Percentiles rank a stretch among this genome's conserved stretches.
These are phyloP conservation scores for Lecanicillium sp. DNA, from an alignment of 2,329 filamentous ascomycete genomes.

Conservation along the genomic window DNA sequence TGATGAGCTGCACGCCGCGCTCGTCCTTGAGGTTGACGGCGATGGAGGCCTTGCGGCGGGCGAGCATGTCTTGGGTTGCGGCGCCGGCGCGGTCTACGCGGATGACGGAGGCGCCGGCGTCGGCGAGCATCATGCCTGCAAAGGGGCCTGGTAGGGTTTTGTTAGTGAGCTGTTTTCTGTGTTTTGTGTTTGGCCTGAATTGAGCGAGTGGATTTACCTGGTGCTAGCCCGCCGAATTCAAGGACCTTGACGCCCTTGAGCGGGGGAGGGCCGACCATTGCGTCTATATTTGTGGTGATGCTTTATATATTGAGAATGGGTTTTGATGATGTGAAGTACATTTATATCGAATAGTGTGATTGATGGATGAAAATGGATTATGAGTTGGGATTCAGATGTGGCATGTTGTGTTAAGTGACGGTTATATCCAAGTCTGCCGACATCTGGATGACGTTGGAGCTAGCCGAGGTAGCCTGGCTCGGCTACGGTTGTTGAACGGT, in stretches of 20 bases:
- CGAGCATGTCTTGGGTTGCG: constrained; percentile 57
- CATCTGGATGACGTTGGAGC: too few relatives aligned
- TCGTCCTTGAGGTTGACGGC: constrained; percentile 69
- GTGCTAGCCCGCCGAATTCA: constrained; percentile 55
- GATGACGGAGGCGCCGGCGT: constrained; percentile 81
- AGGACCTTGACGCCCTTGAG: constrained; percentile 48
- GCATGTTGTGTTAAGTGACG: too few relatives aligned
- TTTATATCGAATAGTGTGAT: neutral
- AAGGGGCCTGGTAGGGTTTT: constrained; percentile 58
- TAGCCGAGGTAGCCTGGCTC: too few relatives aligned
- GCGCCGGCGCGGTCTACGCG: constrained; percentile 66
- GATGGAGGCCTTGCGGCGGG: constrained; percentile 74
- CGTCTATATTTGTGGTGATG: neutral
- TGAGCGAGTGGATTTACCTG: constrained; percentile 34
- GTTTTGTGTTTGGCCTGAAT: neutral
- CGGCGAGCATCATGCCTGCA: constrained; percentile 78
- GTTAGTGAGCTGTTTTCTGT: constrained; percentile 8
- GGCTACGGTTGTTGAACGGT: too few relatives aligned
- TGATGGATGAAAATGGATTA: neutral
- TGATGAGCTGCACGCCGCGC: constrained; percentile 57
- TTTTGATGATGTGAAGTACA: neutral
- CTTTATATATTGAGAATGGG: too few relatives aligned
- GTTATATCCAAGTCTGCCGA: too few relatives aligned
- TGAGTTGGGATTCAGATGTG: too few relatives aligned
- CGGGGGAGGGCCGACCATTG: constrained; percentile 23